Base-by-base conservation (phyloP, 2,329 filamentous ascomycete genomes). In the Cordyceps cateniannulata region DNA sequence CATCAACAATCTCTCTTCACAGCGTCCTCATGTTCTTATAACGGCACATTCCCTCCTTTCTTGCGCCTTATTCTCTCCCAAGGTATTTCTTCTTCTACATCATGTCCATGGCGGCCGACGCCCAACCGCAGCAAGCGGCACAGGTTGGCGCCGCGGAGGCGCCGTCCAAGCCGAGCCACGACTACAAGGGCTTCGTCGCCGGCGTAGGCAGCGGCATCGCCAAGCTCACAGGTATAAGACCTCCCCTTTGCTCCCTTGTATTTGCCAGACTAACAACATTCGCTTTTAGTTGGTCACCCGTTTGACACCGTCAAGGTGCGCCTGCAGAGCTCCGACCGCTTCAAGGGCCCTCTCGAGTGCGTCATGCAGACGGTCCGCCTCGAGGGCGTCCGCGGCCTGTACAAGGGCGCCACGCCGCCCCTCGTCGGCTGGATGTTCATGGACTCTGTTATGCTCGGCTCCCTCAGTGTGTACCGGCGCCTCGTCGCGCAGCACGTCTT, bases 221-320 rank as follows among this genome's bases (percentile, higher is more conserved):
- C 62, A 98, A 98, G 77, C 78, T 97, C 62, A 85, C 84, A 69
- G 91, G 91, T 93, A 75, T 42, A 25, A 8, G 9, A 1, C 6
- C 27, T 32, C 12, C 22, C 22, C 5, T 8, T n/a, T 2, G 16
- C 16, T 12, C 18, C 12, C 12, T 16, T 3, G 3, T 3, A 9
- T 20, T 22, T 32, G 3, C n/a, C 5, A 9, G 5, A 16, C 38
- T 42, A 24, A 10, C 42, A 18, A 14, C 44, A 25, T 5, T 47
- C 14, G 5, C 12, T 10, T 18, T 6, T 12, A 83, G 82, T 88
- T 69, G 85, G 85, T 62, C 85, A 88, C 69, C 85, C 90, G 25
- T 98, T 99, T 77, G 95, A 99, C 75, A 98, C 95, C 0, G 85
- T 99, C 73, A 99, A 99, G 76, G 93, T 98, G 59, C 91, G 95